A percentile compares a stretch with the other conserved stretches of the same genome.
Evolutionary conservation across 1,284 basidiomycete genomes (phyloP).

Genomic region (Spongispora temasekensis): DNA sequence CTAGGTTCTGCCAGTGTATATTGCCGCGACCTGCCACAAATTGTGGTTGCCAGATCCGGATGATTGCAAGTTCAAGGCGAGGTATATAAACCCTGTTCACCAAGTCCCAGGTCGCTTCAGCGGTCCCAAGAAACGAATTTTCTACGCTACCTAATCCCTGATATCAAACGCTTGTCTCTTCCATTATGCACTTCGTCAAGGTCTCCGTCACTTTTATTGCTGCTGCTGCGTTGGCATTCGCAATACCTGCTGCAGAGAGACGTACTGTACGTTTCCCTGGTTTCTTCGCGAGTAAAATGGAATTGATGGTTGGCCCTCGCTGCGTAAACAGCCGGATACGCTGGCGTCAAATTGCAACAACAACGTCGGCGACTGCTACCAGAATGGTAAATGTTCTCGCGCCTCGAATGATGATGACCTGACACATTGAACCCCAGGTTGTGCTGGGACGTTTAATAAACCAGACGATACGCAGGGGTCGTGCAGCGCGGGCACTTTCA

Average conservation of each 20-base stretch:
- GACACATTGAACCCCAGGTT: neutral
- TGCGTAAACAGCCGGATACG: neutral
- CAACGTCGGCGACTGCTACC: neutral
- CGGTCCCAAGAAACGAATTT: too few relatives aligned
- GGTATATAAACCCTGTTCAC: too few relatives aligned
- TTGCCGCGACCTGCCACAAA: too few relatives aligned
- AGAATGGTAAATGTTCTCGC: too few relatives aligned
- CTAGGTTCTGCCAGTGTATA: too few relatives aligned
- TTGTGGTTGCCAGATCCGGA: too few relatives aligned
- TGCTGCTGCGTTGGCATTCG: neutral
- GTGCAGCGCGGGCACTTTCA: neutral
- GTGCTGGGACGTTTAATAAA: neutral
- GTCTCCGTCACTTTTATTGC: neutral
- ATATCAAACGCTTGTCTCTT: too few relatives aligned
- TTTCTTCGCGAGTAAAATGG: neutral
- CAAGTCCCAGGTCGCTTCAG: too few relatives aligned
- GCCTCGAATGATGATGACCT: neutral
- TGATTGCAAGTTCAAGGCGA: too few relatives aligned
- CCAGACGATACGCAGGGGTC: neutral
- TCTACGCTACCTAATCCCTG: too few relatives aligned
- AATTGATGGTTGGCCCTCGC: neutral
- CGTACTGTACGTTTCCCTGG: neutral
- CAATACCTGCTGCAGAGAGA: neutral
- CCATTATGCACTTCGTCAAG: neutral
- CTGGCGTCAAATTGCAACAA: neutral